Conservation (phyloP, 2,329 filamentous ascomycete species). For the Coleophoma cylindrospora region DNA sequence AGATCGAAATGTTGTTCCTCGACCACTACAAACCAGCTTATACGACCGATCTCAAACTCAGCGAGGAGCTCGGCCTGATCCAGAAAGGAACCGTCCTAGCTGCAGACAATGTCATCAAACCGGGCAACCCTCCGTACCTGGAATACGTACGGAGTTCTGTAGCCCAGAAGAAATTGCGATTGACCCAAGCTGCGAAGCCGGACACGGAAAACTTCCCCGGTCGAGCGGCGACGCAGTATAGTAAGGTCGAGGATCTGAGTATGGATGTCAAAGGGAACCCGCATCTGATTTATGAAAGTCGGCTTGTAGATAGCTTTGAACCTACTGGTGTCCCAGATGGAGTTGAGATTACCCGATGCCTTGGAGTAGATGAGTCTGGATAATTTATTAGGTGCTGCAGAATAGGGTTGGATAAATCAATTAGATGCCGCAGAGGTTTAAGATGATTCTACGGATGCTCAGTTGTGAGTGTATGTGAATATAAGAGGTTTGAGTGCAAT, state of each 20-base stretch:
- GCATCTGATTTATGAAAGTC: slow-evolving; percentile 60
- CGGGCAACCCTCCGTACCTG: slow-evolving; percentile 66
- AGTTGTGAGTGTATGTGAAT: no score
- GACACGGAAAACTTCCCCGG: slow-evolving; percentile 29
- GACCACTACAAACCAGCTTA: slow-evolving; percentile 80
- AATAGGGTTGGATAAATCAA: no score
- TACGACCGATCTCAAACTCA: slow-evolving; percentile 68
- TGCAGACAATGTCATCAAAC: slow-evolving; percentile 68
- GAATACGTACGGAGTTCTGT: slow-evolving; percentile 65
- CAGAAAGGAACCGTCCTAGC: slow-evolving; percentile 56
- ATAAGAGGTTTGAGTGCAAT: no score
- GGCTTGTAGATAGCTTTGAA: slow-evolving; percentile 59
- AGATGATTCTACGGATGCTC: no score
- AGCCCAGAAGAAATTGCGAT: slow-evolving; percentile 48
- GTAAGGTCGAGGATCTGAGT: slow-evolving; percentile 33
- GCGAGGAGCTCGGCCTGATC: slow-evolving; percentile 65
- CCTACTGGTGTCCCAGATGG: slow-evolving; percentile 59
- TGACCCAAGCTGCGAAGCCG: slow-evolving; percentile 42
- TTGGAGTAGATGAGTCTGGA: not conserved
- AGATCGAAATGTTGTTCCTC: slow-evolving; percentile 47
- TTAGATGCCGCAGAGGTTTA: no score
- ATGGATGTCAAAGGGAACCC: slow-evolving; percentile 48
- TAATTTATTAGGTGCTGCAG: no score
- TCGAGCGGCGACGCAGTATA: slow-evolving; percentile 16
- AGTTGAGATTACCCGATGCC: not conserved